Conservation (phyloP, 352 stramenopile species). For the Hyaloperonospora brassicae region DNA sequence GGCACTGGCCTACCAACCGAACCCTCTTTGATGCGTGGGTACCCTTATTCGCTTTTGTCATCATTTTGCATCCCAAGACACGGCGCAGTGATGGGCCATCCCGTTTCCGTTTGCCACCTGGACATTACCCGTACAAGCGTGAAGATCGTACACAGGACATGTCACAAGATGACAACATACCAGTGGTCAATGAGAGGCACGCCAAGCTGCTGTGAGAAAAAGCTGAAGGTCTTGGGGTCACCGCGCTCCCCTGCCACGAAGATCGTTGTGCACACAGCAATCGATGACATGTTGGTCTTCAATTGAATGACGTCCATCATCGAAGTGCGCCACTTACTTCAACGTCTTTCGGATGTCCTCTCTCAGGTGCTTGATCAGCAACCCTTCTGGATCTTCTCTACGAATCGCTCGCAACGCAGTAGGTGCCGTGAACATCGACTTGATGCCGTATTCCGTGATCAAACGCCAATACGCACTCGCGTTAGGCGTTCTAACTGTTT, state of each 20-base stretch:
- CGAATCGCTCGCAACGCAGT: constrained; percentile 86
- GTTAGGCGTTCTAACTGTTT: constrained; percentile 82
- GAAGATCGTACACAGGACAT: too few species aligned
- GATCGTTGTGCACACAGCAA: constrained; percentile 32
- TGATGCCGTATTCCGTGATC: constrained; percentile 78
- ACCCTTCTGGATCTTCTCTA: constrained; percentile 68
- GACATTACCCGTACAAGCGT: background rate
- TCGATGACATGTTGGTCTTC: background rate
- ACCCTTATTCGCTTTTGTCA: constrained; percentile 32
- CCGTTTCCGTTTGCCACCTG: constrained; percentile 88
- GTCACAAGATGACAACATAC: constrained; percentile 10
- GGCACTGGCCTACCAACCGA: constrained; percentile 60
- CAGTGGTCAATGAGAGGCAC: constrained; percentile 82
- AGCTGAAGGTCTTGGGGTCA: constrained; percentile 83
- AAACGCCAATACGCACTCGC: constrained; percentile 83
- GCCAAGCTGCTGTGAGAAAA: constrained; percentile 53
- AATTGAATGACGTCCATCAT: background rate
- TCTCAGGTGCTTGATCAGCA: constrained; percentile 42
- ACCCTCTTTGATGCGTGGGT: constrained; percentile 53
- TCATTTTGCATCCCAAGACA: constrained; percentile 63
- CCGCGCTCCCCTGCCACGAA: constrained; percentile 85
- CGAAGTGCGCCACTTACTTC: constrained; percentile 33
- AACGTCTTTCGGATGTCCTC: constrained; percentile 40
- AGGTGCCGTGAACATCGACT: constrained; percentile 87
- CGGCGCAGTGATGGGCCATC: constrained; percentile 67